Evolutionary conservation across 345 rosid species (phyloP), one percentile per base, ranked within the genome.

Genomic region (Viola odorata): DNA sequence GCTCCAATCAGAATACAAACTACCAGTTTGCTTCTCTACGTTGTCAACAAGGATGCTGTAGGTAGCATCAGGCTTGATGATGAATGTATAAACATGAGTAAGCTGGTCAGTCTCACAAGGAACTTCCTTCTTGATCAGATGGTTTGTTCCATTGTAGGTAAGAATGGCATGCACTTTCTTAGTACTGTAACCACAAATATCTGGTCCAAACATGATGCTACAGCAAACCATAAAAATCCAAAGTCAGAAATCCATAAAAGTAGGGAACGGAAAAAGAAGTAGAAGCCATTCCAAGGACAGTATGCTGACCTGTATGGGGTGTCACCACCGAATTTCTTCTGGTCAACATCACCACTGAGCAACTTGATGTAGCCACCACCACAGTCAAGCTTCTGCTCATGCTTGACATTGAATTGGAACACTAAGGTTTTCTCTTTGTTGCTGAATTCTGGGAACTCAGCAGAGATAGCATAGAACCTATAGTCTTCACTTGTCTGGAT

Each of bases 321-420:
- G 57, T 95, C 99, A 51, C 97, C 99, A 37, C 99, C 99, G 3
- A 95, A 95, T 70, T 91, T 88, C 75, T 88, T 88, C 76, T 91
- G 99, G 82, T 95, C 97, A 73, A 86, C 58, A 4, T 84, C 92
- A 48, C 80, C 92, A 50, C 96, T 91, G 48, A 95, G 86, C 75
- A 95, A 75, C 86, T 95, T 95, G 91, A 95, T 82, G 86, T 95
- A 95, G 65, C 99, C 99, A 69, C 99, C 99, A 73, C 99, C 99
- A 75, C 99, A 95, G 74, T 95, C 99, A 66, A 95, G 99, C 78
- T 95, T 95, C 75, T 95, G 99, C 68, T 95, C 99, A 56, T 95
- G 99, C 88, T 94, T 95, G 69, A 95, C 99, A 3, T 89, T 85
- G 72, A 95, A 91, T 57, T 91, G 99, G 83, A 95, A 95, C 69